A percentile compares a stretch with the other conserved stretches of the same genome.
These are phyloP conservation scores for Immersiella caudata DNA, from an alignment of 495 filamentous ascomycete genomes.

Conservation along the genomic window DNA sequence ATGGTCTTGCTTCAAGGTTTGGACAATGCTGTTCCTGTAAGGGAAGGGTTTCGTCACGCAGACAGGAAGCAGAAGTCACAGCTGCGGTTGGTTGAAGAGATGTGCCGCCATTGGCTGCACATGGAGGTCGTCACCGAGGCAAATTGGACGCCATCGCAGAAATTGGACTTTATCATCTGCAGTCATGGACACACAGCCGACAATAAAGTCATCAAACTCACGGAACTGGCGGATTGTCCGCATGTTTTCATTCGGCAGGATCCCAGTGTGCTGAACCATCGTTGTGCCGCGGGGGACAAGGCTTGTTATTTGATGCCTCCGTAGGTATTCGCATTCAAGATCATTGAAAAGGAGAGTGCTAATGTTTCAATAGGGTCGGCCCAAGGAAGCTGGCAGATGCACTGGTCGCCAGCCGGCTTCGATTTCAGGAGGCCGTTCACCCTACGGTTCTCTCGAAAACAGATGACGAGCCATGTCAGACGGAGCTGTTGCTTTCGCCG, in stretches of 20 bases:
- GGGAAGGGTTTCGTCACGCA: conserved; percentile 30
- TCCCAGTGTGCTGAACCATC: conserved; percentile 21
- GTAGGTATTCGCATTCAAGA: conserved; percentile 25
- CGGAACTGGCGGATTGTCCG: neutral
- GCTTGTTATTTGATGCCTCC: conserved; percentile 37
- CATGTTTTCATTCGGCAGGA: conserved; percentile 23
- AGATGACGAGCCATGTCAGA: neutral
- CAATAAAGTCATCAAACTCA: neutral
- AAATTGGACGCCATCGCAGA: neutral
- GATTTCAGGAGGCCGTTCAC: neutral
- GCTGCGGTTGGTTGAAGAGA: conserved; percentile 25
- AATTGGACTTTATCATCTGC: conserved; percentile 28
- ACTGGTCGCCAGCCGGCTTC: neutral
- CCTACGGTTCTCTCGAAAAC: neutral
- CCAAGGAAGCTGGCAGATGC: conserved; percentile 58
- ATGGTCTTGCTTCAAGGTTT: conserved; percentile 39
- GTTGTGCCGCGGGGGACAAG: conserved; percentile 18
- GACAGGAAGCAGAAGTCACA: conserved; percentile 37
- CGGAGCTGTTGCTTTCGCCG: neutral
- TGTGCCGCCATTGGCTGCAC: conserved; percentile 34
- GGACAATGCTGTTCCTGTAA: conserved; percentile 27
- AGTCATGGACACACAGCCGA: neutral
- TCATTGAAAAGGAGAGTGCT: conserved; percentile 10
- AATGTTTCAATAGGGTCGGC: conserved; percentile 42
- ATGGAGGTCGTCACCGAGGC: conserved; percentile 30